Evolutionary conservation across 2,329 filamentous ascomycete genomes (phyloP), one percentile per base, ranked within the genome.

Genomic region (Aspergillus jensenii): DNA sequence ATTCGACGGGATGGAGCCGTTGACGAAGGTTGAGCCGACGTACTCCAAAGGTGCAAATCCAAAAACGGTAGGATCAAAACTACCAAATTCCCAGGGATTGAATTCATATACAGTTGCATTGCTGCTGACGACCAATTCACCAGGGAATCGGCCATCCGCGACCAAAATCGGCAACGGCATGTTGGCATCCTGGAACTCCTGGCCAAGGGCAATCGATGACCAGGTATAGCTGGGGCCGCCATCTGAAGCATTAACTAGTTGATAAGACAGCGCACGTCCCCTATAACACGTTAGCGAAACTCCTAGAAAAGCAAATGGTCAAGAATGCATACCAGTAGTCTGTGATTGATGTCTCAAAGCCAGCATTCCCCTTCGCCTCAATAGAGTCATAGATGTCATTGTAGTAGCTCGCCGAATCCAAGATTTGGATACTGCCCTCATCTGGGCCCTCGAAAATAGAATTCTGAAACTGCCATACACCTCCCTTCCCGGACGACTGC

Each of bases 191-290:
- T 78, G 74, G 72, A 93, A 93, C n/a, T 82, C 79, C 2, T 81
- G 68, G 17, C 84, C 81, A 44, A 85, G 69, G 7, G 86, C 84
- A 64, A 93, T 90, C 3, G 90, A 95, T 3, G 91, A 96, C 78
- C 88, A 96, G 4, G 92, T 96, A 68, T 89, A 92, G 14, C 79
- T 81, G 14, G 88, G 85, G 0, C 90, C 92, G 40, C 92, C 93
- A 60, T 90, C 76, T 9, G 81, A 82, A 6, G 85, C 89, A 69
- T 93, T 90, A 70, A 96, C 84, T 48, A 96, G 83, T 76, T 96
- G 92, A 75, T 89, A 96, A 1, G 88, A 88, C n/a, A 96, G 81
- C 47, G 90, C 90, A 58, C 92, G 88, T 27, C 90, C 90, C 54
- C 54, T 56, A 27, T 17, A 19, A 19, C 6, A 31, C 14, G 39